Evolutionary conservation across 805 yeast species (phyloP).

Genomic region (Scheffersomyces amazonensis): DNA sequence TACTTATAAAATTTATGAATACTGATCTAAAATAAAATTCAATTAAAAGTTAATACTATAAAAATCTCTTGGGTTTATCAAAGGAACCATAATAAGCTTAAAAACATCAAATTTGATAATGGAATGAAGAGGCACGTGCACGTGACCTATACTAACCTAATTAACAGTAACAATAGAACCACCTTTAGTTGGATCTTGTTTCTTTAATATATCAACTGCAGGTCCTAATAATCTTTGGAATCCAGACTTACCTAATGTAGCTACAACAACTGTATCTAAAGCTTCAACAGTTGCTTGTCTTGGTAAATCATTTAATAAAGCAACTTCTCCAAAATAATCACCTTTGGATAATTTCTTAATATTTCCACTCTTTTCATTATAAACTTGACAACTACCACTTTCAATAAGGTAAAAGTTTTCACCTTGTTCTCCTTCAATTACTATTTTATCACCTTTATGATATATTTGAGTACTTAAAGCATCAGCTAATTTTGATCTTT

Average conservation of each 20-base stretch:
- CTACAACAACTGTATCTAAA: slow-evolving; percentile 71
- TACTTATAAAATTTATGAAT: no score
- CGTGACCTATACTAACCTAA: no score
- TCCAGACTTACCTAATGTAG: slow-evolving; percentile 88
- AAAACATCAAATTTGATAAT: no score
- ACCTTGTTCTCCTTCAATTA: slow-evolving; percentile 75
- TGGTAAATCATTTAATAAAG: slow-evolving; percentile 85
- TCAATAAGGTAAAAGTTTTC: slow-evolving; percentile 49
- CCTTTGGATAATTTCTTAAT: slow-evolving; percentile 67
- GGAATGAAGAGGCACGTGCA: no score
- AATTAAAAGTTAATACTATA: no score
- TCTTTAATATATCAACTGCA: slow-evolving; percentile 81
- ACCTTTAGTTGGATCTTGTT: slow-evolving; percentile 71
- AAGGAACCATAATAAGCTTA: not conserved
- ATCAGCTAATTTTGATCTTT: slow-evolving; percentile 90
- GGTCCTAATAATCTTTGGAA: slow-evolving; percentile 94
- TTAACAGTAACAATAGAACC: slow-evolving; percentile 1
- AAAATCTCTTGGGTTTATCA: no score
- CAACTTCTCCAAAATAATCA: slow-evolving; percentile 96
- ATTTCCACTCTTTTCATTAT: slow-evolving; percentile 58
- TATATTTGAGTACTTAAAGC: slow-evolving; percentile 80
- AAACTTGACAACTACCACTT: slow-evolving; percentile 78
- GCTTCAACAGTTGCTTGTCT: slow-evolving; percentile 93
- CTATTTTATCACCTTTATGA: slow-evolving; percentile 68
- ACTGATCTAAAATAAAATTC: no score